phyloP scores from a whole-genome alignment of 208 protist species.

The Acanthamoeba polyphaga region DNA sequence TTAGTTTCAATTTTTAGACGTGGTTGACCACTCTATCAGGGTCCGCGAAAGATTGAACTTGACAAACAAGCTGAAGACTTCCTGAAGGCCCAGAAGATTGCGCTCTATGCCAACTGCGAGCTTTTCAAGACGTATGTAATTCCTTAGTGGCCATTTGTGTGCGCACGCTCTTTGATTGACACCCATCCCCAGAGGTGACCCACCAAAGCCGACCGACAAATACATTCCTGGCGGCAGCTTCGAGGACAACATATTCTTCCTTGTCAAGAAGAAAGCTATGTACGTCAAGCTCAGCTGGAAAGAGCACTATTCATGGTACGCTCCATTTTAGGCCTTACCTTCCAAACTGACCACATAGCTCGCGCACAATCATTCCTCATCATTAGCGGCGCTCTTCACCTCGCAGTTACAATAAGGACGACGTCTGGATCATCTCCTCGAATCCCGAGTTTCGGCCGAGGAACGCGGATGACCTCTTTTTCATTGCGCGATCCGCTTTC shows the following conservation, averaged over 20 bases:
- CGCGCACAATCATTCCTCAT: not conserved
- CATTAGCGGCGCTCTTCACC: not conserved
- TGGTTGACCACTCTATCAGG: not conserved
- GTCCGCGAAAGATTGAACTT: slow-evolving; percentile 57
- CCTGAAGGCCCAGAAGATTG: slow-evolving; percentile 37
- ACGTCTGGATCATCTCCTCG: slow-evolving; percentile 73
- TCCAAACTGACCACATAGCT: not conserved
- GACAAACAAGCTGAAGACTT: slow-evolving; percentile 57
- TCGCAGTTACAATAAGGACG: slow-evolving; percentile 73
- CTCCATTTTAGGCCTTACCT: not conserved
- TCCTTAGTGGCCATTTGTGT: not conserved
- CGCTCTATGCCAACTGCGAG: slow-evolving; percentile 63
- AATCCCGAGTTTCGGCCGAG: slow-evolving; percentile 59
- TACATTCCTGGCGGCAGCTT: slow-evolving; percentile 40
- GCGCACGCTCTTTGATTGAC: not conserved
- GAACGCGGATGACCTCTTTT: slow-evolving; percentile 72
- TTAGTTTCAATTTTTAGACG: too few species aligned
- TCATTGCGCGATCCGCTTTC: slow-evolving; percentile 72
- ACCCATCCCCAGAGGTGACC: not conserved
- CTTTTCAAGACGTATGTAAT: slow-evolving; percentile 61
- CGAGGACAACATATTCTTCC: slow-evolving; percentile 56
- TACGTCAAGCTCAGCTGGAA: slow-evolving; percentile 68
- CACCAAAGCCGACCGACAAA: slow-evolving; percentile 7
- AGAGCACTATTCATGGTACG: slow-evolving; percentile 55
- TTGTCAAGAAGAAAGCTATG: slow-evolving; percentile 64